phyloP scores from a whole-genome alignment of 352 stramenopile genomes.

The Pythium brachiatum region DNA sequence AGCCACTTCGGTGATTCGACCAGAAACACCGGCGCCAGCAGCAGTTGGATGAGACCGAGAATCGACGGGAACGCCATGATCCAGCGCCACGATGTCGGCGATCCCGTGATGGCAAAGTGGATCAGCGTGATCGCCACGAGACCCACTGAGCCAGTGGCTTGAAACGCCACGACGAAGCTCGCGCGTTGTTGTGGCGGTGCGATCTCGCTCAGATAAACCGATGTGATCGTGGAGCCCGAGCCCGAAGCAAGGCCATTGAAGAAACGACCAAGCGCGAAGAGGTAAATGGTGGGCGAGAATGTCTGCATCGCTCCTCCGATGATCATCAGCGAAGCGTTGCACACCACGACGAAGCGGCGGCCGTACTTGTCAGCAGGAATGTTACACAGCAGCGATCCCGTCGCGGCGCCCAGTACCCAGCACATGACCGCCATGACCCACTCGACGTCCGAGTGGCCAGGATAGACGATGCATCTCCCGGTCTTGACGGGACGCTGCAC shows the following conservation, averaged over 20 bases:
- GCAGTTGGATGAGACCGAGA: slow-evolving; percentile 33
- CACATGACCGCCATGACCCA: slow-evolving; percentile 37
- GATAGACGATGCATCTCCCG: slow-evolving; percentile 39
- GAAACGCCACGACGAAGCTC: slow-evolving; percentile 38
- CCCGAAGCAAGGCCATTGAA: slow-evolving; percentile 39
- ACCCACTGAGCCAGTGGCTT: slow-evolving; percentile 31
- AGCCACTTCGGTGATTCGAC: slow-evolving; percentile 41
- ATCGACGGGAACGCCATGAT: slow-evolving; percentile 39
- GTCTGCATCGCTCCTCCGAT: slow-evolving; percentile 33
- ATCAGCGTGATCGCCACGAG: slow-evolving; percentile 31
- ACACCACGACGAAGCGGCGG: slow-evolving; percentile 30
- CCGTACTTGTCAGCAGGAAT: slow-evolving; percentile 36
- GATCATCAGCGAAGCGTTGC: slow-evolving; percentile 39
- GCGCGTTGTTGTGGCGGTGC: slow-evolving; percentile 30
- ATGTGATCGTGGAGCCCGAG: slow-evolving; percentile 34
- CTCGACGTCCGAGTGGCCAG: slow-evolving; percentile 33
- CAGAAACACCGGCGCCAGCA: slow-evolving; percentile 24
- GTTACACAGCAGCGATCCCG: slow-evolving; percentile 33
- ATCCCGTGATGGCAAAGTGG: slow-evolving; percentile 36
- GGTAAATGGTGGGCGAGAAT: slow-evolving; percentile 35
- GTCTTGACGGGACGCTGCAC: slow-evolving; percentile 21
- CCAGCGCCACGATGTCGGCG: slow-evolving; percentile 34
- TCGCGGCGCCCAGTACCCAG: slow-evolving; percentile 38
- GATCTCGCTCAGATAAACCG: slow-evolving; percentile 38
- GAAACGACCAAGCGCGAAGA: slow-evolving; percentile 40